These are phyloP conservation scores for Aureobasidium melanogenum DNA, from an alignment of 2,329 filamentous ascomycete genomes.

Conservation along the genomic window DNA sequence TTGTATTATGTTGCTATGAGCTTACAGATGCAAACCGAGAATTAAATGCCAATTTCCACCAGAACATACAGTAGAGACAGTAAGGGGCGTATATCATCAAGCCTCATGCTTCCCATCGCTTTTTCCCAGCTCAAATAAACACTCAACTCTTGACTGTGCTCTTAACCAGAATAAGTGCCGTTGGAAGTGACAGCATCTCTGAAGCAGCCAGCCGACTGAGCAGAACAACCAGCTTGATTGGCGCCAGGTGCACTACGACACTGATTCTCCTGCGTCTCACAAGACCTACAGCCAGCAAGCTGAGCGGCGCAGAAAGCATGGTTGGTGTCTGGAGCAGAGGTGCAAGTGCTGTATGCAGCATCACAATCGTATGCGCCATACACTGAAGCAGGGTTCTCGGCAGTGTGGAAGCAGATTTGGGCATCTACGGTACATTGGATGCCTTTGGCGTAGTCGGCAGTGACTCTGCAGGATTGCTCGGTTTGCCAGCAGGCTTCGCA, in stretches of 20 bases:
- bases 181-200: not conserved
- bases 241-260: not conserved
- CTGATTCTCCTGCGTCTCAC: not conserved
- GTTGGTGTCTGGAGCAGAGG: not conserved
- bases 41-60: not conserved
- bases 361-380: not conserved
- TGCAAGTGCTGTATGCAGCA: not conserved
- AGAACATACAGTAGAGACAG: not conserved
- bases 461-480: slow-evolving; percentile 1
- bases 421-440: not conserved
- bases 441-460: not conserved
- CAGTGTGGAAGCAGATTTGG: not conserved
- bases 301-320: not conserved
- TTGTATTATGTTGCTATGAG: not conserved
- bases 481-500: slow-evolving; percentile 3
- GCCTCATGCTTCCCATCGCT: not conserved
- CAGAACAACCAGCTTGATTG: not conserved
- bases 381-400: not conserved
- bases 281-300: not conserved
- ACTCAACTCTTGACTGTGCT: not conserved
- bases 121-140: too few relatives aligned
- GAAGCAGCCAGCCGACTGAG: not conserved
- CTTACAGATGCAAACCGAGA: not conserved
- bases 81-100: not conserved
- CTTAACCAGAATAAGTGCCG: not conserved